phyloP scores from a whole-genome alignment of 495 filamentous ascomycete genomes.

The Talaromyces liani region DNA sequence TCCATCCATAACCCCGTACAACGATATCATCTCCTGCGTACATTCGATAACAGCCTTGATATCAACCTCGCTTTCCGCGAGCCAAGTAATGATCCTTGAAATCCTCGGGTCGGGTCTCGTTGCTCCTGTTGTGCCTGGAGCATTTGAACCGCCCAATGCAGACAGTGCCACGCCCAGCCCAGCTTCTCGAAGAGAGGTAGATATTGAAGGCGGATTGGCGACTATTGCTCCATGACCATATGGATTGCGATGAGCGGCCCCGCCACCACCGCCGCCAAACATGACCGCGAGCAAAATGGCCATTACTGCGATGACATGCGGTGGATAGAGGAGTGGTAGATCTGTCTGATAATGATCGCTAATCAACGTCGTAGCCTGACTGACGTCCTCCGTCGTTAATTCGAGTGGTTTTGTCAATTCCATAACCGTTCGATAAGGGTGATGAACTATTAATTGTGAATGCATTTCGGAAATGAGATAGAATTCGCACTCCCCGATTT shows the following conservation, averaged over 20 bases:
- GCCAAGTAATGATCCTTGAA: slow-evolving; percentile 71
- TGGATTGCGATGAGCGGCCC: neutral
- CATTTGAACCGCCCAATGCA: slow-evolving; percentile 17
- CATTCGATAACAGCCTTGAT: slow-evolving; percentile 88
- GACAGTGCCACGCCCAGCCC: slow-evolving; percentile 33
- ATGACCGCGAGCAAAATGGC: slow-evolving; percentile 83
- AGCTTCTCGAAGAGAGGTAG: slow-evolving; percentile 32
- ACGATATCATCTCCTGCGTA: slow-evolving; percentile 88
- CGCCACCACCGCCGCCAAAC: slow-evolving; percentile 50
- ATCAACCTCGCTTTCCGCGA: slow-evolving; percentile 88
- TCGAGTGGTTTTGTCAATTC: slow-evolving; percentile 62
- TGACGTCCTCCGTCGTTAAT: slow-evolving; percentile 69
- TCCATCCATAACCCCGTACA: slow-evolving; percentile 88
- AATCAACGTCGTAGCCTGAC: slow-evolving; percentile 77
- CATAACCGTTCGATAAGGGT: slow-evolving; percentile 87
- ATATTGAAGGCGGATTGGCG: slow-evolving; percentile 28
- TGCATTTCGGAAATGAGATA: slow-evolving; percentile 90
- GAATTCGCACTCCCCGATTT: slow-evolving; percentile 95
- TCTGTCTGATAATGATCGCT: slow-evolving; percentile 97
- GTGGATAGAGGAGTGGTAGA: slow-evolving; percentile 77
- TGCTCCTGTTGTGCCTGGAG: slow-evolving; percentile 8
- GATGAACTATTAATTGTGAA: slow-evolving; percentile 89
- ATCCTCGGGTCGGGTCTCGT: slow-evolving; percentile 46
- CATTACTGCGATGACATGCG: slow-evolving; percentile 84
- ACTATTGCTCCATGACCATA: neutral